Percentiles rank a stretch among this genome's conserved stretches.
phyloP scores from a whole-genome alignment of 768 basidiomycete genomes.

The Termitomyces sp. region DNA sequence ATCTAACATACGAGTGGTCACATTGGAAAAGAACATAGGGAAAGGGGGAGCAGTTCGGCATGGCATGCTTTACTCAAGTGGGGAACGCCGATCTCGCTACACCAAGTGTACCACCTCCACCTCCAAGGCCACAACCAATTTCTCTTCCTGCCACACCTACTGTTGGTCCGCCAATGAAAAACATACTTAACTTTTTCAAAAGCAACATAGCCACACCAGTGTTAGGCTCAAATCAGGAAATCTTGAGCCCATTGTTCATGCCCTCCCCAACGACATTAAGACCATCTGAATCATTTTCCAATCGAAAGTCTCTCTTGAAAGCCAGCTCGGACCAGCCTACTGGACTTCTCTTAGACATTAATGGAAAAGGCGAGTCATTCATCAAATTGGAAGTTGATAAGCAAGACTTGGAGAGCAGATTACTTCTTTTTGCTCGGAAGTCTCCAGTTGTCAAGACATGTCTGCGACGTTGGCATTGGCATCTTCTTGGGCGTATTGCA shows the following conservation, averaged over 20 bases:
- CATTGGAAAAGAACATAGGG: slow-evolving; percentile 20
- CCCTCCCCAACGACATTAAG: no score
- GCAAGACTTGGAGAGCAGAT: slow-evolving; percentile 33
- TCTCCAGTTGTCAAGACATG: slow-evolving; percentile 32
- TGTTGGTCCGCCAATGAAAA: slow-evolving; percentile 21
- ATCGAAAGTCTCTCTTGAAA: no score
- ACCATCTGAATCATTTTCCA: no score
- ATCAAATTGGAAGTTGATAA: slow-evolving; percentile 24
- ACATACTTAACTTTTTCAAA: no score
- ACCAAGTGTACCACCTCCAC: slow-evolving; percentile 31
- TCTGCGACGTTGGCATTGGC: slow-evolving; percentile 43
- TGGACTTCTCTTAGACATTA: no score
- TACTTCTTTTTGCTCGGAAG: slow-evolving; percentile 34
- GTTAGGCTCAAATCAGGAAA: no score
- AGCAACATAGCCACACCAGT: no score
- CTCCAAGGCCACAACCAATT: slow-evolving; percentile 33
- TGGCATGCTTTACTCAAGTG: no score
- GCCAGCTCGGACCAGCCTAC: no score
- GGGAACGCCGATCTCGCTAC: slow-evolving; percentile 9
- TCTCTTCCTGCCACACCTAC: slow-evolving; percentile 44
- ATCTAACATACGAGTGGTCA: no score
- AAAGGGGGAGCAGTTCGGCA: no score
- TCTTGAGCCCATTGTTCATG: no score
- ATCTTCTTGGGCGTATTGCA: slow-evolving; percentile 36
- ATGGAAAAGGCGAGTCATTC: slow-evolving; percentile 15